These are phyloP conservation scores for Fusarium duplospermum DNA, from an alignment of 2,329 filamentous ascomycete species.

Conservation along the genomic window DNA sequence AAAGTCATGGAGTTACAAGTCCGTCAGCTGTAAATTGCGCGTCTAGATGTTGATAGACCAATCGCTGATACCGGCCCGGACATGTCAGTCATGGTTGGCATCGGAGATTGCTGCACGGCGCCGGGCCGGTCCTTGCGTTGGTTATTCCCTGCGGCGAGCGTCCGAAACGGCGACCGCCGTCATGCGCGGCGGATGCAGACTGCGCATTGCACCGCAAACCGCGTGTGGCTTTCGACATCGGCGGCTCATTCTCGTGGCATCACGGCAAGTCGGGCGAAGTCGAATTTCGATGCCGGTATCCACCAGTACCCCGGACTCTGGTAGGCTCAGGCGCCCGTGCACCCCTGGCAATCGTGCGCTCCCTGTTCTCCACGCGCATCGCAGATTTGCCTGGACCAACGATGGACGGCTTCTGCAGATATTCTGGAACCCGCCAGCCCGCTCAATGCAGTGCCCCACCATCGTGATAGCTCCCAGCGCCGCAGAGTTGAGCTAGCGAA, in stretches of 20 bases:
- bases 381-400: conserved; percentile 17
- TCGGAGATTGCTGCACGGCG: conserved; percentile 21
- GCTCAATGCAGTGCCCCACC: conserved; percentile 28
- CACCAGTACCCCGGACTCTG: conserved; percentile 30
- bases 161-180: conserved; percentile 31
- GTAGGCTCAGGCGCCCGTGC: conserved; percentile 24
- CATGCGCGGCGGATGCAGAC: conserved; percentile 20
- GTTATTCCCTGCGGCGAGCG: conserved; percentile 14
- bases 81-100: neutral
- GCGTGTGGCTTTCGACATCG: conserved; percentile 25
- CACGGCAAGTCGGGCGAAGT: conserved; percentile 18
- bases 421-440: conserved; percentile 43
- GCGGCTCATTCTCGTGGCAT: conserved; percentile 34
- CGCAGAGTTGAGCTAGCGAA: conserved; percentile 10
- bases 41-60: neutral
- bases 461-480: conserved; percentile 23
- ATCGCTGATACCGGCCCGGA: conserved; percentile 34
- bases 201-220: neutral
- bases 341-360: conserved; percentile 11
- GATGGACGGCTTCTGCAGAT: conserved; percentile 35
- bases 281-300: conserved; percentile 12
- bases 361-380: conserved; percentile 20
- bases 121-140: conserved; percentile 37
- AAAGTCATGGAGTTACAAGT: conserved; percentile 6
- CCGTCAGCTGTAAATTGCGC: neutral